Base-by-base conservation (phyloP, 371 early-diverging fungal species). In the Zychaea mexicana region DNA sequence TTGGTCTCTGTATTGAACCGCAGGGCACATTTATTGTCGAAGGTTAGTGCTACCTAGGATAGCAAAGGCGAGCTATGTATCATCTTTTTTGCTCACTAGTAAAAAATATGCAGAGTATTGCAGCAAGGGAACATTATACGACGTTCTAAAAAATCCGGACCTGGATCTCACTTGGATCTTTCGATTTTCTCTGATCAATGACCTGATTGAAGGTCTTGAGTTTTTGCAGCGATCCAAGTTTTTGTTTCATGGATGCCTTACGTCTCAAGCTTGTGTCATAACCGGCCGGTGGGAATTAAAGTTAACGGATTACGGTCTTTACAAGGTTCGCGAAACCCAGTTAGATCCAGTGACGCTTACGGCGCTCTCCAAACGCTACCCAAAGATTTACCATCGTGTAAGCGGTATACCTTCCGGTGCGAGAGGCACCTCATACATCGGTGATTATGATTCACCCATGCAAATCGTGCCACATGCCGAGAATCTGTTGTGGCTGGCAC, bases 221-320 rank as follows among this genome's bases (percentile, higher is more conserved):
- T 83, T 83, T 55, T 67, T 83, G 28, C 84, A 83, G 60, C 79
- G 75, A 59, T 81, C 82, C 26, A 81, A 78, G 55, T 78, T 83
- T 53, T 60, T 61, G 19, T 65, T 73, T 28, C 84, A 83, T 27
- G 80, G 84, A 0, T 73, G 68, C 42, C 57, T 83, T 24, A 80
- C 80, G 2, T 81, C 82, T 10, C 61, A 68, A 61, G 72, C 72
- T 26, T 83, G 84, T 39, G 52, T 83, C 64, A 71, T 83, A 26
- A 76, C 84, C 2, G 77, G 78, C 0, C 66, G 80, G 13, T 83
- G 84, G 84, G 84, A 83, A 30, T 65, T 83, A 15, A 83, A 81
- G 65, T 78, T 83, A 27, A 61, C 78, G 1, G 80, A 77, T 17
- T 83, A 79, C 67, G 84, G 82, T 4, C 57, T 83, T 6, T 33